Conservation (phyloP, 1,139 yeast genomes). For the Kodamaea sp. region DNA sequence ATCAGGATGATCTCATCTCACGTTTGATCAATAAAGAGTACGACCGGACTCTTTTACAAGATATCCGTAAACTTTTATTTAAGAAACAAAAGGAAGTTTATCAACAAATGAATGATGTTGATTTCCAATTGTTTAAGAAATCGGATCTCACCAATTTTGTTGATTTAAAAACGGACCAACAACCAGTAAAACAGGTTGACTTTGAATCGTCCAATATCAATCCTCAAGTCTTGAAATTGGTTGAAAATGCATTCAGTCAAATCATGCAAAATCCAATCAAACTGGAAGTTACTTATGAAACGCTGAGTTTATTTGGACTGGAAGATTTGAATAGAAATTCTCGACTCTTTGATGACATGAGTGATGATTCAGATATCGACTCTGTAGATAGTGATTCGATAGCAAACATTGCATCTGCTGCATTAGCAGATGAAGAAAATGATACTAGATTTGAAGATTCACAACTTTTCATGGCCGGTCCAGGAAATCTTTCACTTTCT, state of each 20-base stretch:
- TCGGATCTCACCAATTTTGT: constrained; percentile 35
- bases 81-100: constrained; percentile 53
- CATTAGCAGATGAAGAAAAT: constrained; percentile 15
- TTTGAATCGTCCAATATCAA: constrained; percentile 21
- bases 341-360: constrained; percentile 34
- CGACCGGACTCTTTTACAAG: constrained; percentile 22
- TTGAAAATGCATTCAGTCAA: constrained; percentile 67
- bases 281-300: constrained; percentile 22
- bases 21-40: too few relatives aligned
- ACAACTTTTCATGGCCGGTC: constrained; percentile 52
- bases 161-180: constrained; percentile 19
- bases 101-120: constrained; percentile 45
- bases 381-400: constrained; percentile 25
- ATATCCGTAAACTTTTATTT: constrained; percentile 57
- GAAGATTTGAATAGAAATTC: constrained; percentile 21
- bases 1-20: too few relatives aligned
- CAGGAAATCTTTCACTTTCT: constrained; percentile 63
- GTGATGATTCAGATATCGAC: constrained; percentile 33
- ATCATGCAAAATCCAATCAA: constrained; percentile 41
- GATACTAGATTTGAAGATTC: constrained; percentile 18
- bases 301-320: constrained; percentile 25
- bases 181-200: constrained; percentile 3
- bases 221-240: constrained; percentile 54
- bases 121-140: constrained; percentile 54
- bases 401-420: constrained; percentile 13